Percentiles rank a stretch among this genome's conserved stretches.
Conservation (phyloP, 202 grass and related monocot genomes). For the Panicum hallii region DNA sequence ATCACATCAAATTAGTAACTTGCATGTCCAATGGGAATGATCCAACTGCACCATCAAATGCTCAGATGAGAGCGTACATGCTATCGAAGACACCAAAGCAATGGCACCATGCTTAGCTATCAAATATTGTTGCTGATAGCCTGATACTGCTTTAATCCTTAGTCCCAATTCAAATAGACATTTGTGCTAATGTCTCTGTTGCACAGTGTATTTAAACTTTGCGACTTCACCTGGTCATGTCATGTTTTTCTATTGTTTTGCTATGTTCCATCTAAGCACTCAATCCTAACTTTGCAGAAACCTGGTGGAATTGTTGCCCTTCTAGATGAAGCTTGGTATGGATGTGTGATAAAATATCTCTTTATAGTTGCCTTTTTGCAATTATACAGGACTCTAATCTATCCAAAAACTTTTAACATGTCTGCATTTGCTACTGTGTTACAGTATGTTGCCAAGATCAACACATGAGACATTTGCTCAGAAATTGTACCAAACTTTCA, state of each 20-base stretch:
- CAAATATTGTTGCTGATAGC: slow-evolving; percentile 17
- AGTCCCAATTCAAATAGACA: slow-evolving; percentile 37
- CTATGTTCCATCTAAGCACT: slow-evolving; percentile 26
- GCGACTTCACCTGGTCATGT: slow-evolving; percentile 8
- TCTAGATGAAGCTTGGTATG: slow-evolving; percentile 97
- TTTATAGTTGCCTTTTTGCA: slow-evolving; percentile 43
- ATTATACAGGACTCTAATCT: slow-evolving; percentile 32
- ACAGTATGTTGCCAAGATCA: slow-evolving; percentile 96
- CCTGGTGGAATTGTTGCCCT: slow-evolving; percentile 97
- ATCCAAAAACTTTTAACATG: slow-evolving; percentile 35
- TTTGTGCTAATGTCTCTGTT: slow-evolving; percentile 1
- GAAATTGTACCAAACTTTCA: slow-evolving; percentile 94
- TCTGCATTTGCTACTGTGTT: slow-evolving; percentile 42
- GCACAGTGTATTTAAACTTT: slow-evolving; percentile 14
- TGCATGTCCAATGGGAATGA: not conserved
- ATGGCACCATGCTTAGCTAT: slow-evolving; percentile 21
- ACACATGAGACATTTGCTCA: slow-evolving; percentile 97
- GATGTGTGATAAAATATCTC: slow-evolving; percentile 39
- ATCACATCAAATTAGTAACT: not conserved
- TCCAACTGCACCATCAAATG: slow-evolving; percentile 18
- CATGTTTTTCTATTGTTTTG: slow-evolving; percentile 14
- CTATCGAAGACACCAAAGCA: slow-evolving; percentile 19
- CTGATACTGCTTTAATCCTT: slow-evolving; percentile 23
- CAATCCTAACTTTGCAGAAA: slow-evolving; percentile 73
- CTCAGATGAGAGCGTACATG: slow-evolving; percentile 4